Evolutionary conservation across 2,329 filamentous ascomycete species (phyloP).

Genomic region (Nannizziopsis barbatae): DNA sequence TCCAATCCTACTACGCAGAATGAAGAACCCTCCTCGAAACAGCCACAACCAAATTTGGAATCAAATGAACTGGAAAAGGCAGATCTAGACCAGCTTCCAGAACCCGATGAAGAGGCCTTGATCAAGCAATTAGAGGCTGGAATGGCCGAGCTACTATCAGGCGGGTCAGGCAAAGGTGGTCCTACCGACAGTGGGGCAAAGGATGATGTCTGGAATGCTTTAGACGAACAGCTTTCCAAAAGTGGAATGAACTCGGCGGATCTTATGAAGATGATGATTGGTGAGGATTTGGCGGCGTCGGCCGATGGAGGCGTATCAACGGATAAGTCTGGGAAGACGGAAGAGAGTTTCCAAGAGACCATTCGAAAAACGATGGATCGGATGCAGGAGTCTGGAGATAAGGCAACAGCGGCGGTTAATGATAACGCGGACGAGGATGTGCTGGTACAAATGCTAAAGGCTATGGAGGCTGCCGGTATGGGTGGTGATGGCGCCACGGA

Average conservation of each 20-base stretch:
- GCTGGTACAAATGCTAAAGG: slow-evolving; percentile 82
- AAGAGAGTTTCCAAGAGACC: slow-evolving; percentile 76
- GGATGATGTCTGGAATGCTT: slow-evolving; percentile 22
- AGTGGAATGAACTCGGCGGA: slow-evolving; percentile 22
- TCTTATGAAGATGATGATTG: slow-evolving; percentile 24
- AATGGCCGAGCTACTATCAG: slow-evolving; percentile 65
- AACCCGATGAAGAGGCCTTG: slow-evolving; percentile 45
- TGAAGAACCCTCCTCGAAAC: slow-evolving; percentile 23
- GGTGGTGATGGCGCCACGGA: slow-evolving; percentile 26
- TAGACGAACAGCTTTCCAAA: slow-evolving; percentile 24
- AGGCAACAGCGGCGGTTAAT: slow-evolving; percentile 66
- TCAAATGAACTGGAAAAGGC: slow-evolving; percentile 18
- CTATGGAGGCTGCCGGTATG: slow-evolving; percentile 55
- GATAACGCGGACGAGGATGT: slow-evolving; percentile 63
- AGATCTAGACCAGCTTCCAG: slow-evolving; percentile 14
- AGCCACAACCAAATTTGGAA: slow-evolving; percentile 16
- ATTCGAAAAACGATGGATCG: slow-evolving; percentile 91
- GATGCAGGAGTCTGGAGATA: slow-evolving; percentile 80
- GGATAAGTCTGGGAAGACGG: slow-evolving; percentile 25
- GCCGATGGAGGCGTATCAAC: slow-evolving; percentile 16
- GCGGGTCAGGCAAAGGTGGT: slow-evolving; percentile 65
- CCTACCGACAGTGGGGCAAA: slow-evolving; percentile 33
- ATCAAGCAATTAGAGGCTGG: slow-evolving; percentile 76
- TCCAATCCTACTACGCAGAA: slow-evolving; percentile 30
- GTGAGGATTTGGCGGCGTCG: slow-evolving; percentile 18